Conservation (phyloP, 805 yeast genomes). For the Wickerhamiella australiensis region DNA sequence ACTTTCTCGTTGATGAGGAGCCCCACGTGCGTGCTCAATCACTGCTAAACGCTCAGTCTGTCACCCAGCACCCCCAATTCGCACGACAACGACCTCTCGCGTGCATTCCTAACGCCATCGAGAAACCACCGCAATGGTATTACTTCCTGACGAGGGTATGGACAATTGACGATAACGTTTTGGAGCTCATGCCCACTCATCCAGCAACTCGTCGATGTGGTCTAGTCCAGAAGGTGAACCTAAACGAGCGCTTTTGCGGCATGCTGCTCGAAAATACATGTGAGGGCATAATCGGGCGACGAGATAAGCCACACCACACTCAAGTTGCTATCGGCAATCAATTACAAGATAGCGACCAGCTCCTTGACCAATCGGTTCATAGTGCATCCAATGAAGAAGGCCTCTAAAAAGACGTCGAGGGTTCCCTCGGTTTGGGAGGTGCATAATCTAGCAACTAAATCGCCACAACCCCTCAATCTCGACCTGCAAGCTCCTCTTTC, state of each 20-base stretch:
- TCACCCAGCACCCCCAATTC: slow-evolving; percentile 1
- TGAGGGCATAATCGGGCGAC: neutral
- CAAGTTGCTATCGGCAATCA: slow-evolving; percentile 57
- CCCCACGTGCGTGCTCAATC: slow-evolving; percentile 6
- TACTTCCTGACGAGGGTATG: slow-evolving; percentile 4
- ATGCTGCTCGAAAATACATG: neutral
- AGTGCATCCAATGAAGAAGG: slow-evolving; percentile 42
- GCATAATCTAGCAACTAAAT: slow-evolving; percentile 63
- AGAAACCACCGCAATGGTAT: neutral
- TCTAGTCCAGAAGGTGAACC: slow-evolving; percentile 23
- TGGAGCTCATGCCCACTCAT: slow-evolving; percentile 6
- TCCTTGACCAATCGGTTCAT: slow-evolving; percentile 37
- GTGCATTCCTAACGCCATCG: neutral
- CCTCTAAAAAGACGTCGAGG: slow-evolving; percentile 35
- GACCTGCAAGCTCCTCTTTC: slow-evolving; percentile 63
- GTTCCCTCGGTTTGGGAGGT: slow-evolving; percentile 49
- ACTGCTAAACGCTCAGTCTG: slow-evolving; percentile 8
- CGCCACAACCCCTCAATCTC: slow-evolving; percentile 55
- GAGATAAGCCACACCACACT: slow-evolving; percentile 38
- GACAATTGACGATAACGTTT: neutral
- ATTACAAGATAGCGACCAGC: slow-evolving; percentile 52
- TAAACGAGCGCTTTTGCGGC: slow-evolving; percentile 31
- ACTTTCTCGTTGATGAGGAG: slow-evolving; percentile 2
- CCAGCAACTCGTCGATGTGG: slow-evolving; percentile 29
- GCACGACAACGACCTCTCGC: slow-evolving; percentile 10